Evolutionary conservation across 352 stramenopile genomes (phyloP).

Genomic region (Globisporangium viniferum): DNA sequence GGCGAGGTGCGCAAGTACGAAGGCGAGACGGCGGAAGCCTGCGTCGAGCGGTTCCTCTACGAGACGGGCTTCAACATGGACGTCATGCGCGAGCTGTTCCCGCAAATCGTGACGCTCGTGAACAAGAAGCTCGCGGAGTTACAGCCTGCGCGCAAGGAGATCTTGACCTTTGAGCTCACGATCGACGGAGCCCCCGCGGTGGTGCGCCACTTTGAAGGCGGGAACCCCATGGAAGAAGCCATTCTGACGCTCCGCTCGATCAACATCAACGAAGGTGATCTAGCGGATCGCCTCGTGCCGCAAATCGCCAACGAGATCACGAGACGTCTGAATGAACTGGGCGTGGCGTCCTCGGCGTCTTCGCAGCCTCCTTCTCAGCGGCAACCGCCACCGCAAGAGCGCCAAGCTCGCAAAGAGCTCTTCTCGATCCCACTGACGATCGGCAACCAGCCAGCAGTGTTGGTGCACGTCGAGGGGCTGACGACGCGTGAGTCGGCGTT

Average conservation of each 20-base stretch:
- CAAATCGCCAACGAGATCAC: slow-evolving; percentile 64
- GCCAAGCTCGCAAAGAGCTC: slow-evolving; percentile 32
- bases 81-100: slow-evolving; percentile 60
- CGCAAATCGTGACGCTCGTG: slow-evolving; percentile 52
- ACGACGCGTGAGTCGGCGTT: slow-evolving; percentile 56
- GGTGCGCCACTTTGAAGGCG: slow-evolving; percentile 66
- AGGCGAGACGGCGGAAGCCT: slow-evolving; percentile 46
- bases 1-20: slow-evolving; percentile 61
- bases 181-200: slow-evolving; percentile 48
- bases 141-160: slow-evolving; percentile 45
- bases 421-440: slow-evolving; percentile 70
- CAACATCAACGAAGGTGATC: slow-evolving; percentile 41
- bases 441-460: slow-evolving; percentile 37
- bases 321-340: slow-evolving; percentile 30
- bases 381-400: not conserved
- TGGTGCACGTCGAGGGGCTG: slow-evolving; percentile 65
- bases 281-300: slow-evolving; percentile 49
- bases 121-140: slow-evolving; percentile 58
- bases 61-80: slow-evolving; percentile 52
- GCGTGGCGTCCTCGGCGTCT: not conserved
- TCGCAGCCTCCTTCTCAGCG: not conserved
- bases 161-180: slow-evolving; percentile 56
- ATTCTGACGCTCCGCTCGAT: slow-evolving; percentile 41
- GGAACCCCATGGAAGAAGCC: slow-evolving; percentile 56
- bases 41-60: slow-evolving; percentile 70